Evolutionary conservation across 768 basidiomycete species (phyloP).

Genomic region (Leccinum subtestaceum): DNA sequence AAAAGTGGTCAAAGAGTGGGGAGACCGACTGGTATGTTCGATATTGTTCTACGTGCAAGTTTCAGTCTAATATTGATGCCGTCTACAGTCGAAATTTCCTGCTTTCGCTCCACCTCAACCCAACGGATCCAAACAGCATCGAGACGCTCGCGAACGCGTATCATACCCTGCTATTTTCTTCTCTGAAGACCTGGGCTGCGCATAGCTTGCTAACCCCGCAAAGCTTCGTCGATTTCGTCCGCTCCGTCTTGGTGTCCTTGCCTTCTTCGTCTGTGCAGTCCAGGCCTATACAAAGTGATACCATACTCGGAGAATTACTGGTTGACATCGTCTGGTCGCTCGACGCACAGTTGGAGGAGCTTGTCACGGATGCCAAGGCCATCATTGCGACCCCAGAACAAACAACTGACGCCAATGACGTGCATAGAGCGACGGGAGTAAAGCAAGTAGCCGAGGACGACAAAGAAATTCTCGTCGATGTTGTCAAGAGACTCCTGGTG

Average conservation of each 20-base stretch:
- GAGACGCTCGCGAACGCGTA: slow-evolving; percentile 66
- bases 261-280: slow-evolving; percentile 59
- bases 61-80: slow-evolving; percentile 14
- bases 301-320: slow-evolving; percentile 62
- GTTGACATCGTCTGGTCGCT: slow-evolving; percentile 82
- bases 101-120: slow-evolving; percentile 57
- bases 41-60: slow-evolving; percentile 15
- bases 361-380: slow-evolving; percentile 52
- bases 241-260: slow-evolving; percentile 54
- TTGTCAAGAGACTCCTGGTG: slow-evolving; percentile 65
- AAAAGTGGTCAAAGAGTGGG: slow-evolving; percentile 57
- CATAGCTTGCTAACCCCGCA: slow-evolving; percentile 45
- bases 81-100: slow-evolving; percentile 57
- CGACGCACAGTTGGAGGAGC: slow-evolving; percentile 74
- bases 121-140: slow-evolving; percentile 47
- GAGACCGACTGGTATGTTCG: slow-evolving; percentile 57
- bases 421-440: slow-evolving; percentile 37
- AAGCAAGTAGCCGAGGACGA: slow-evolving; percentile 60
- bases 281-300: slow-evolving; percentile 38
- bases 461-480: slow-evolving; percentile 52
- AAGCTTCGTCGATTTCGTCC: slow-evolving; percentile 60
- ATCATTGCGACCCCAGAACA: slow-evolving; percentile 35
- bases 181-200: slow-evolving; percentile 55
- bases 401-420: slow-evolving; percentile 20
- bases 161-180: slow-evolving; percentile 61